These are phyloP conservation scores for Patellifolia procumbens DNA, from an alignment of 179 eudicot genomes.

Conservation along the genomic window DNA sequence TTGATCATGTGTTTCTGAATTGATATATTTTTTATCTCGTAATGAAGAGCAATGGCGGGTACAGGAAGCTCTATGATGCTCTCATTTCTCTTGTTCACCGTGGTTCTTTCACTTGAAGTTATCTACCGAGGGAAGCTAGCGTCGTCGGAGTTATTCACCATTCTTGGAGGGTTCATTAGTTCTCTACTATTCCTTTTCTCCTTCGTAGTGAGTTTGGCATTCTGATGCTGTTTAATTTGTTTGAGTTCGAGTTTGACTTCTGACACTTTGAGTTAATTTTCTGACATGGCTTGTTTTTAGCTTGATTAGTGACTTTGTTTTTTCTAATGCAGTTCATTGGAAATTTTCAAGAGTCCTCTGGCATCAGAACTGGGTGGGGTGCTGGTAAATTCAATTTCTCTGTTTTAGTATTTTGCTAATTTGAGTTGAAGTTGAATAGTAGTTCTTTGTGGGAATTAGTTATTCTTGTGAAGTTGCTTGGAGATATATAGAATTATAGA, in stretches of 20 bases:
- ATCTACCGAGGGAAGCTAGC: slow-evolving; percentile 76
- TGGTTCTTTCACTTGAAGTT: slow-evolving; percentile 70
- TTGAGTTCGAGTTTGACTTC: too few relatives aligned
- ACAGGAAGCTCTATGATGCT: slow-evolving; percentile 78
- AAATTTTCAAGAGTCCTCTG: slow-evolving; percentile 72
- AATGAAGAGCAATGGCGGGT: slow-evolving; percentile 45
- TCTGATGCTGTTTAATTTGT: too few relatives aligned
- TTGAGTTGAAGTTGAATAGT: not conserved
- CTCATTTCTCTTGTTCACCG: slow-evolving; percentile 60
- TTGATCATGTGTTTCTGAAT: not conserved
- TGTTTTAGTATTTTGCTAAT: not conserved
- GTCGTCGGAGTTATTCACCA: slow-evolving; percentile 75
- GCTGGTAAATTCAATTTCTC: slow-evolving; percentile 50
- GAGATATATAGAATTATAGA: not conserved
- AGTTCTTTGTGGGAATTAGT: not conserved
- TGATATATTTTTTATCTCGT: not conserved
- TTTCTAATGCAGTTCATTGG: slow-evolving; percentile 68
- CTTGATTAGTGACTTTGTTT: not conserved
- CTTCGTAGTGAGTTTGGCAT: slow-evolving; percentile 54
- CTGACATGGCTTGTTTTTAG: not conserved
- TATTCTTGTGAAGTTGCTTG: not conserved
- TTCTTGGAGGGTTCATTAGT: slow-evolving; percentile 85
- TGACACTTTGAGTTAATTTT: not conserved
- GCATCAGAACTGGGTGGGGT: slow-evolving; percentile 84
- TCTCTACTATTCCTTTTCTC: slow-evolving; percentile 61